phyloP scores from a whole-genome alignment of 2,329 filamentous ascomycete species.

The Macrophomina pseudophaseolina region DNA sequence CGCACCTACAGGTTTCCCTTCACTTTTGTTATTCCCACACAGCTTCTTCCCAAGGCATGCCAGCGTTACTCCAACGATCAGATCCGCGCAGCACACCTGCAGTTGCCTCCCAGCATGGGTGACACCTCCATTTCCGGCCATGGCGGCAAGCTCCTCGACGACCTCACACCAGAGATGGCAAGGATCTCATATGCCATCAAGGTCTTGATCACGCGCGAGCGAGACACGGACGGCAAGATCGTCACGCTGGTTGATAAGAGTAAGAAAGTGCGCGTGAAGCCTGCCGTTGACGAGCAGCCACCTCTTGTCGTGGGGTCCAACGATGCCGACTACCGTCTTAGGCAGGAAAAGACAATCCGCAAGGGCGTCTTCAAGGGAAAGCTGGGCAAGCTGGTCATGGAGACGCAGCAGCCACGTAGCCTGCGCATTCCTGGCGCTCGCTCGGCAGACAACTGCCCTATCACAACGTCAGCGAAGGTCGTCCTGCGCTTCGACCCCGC shows the following conservation, averaged over 20 bases:
- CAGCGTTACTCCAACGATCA: slow-evolving; percentile 58
- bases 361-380: slow-evolving; percentile 66
- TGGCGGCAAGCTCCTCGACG: slow-evolving; percentile 60
- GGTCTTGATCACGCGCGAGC: slow-evolving; percentile 50
- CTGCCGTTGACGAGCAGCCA: slow-evolving; percentile 63
- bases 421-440: slow-evolving; percentile 55
- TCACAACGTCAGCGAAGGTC: slow-evolving; percentile 61
- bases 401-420: slow-evolving; percentile 63
- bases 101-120: slow-evolving; percentile 66
- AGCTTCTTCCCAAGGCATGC: slow-evolving; percentile 65
- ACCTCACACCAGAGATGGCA: slow-evolving; percentile 67
- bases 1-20: slow-evolving; percentile 65
- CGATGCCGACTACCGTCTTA: slow-evolving; percentile 57
- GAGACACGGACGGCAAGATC: slow-evolving; percentile 45
- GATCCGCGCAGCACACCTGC: slow-evolving; percentile 61
- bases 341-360: slow-evolving; percentile 64
- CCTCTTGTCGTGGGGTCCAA: slow-evolving; percentile 58
- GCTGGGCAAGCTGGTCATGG: slow-evolving; percentile 62
- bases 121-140: slow-evolving; percentile 60
- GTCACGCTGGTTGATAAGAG: slow-evolving; percentile 56
- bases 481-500: slow-evolving; percentile 66
- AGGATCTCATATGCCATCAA: slow-evolving; percentile 64
- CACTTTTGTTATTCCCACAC: slow-evolving; percentile 66
- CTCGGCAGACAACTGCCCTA: slow-evolving; percentile 44
- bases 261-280: slow-evolving; percentile 65